Base-by-base conservation (phyloP, 768 basidiomycete genomes). In the Tubosaeta brunneosetosa region DNA sequence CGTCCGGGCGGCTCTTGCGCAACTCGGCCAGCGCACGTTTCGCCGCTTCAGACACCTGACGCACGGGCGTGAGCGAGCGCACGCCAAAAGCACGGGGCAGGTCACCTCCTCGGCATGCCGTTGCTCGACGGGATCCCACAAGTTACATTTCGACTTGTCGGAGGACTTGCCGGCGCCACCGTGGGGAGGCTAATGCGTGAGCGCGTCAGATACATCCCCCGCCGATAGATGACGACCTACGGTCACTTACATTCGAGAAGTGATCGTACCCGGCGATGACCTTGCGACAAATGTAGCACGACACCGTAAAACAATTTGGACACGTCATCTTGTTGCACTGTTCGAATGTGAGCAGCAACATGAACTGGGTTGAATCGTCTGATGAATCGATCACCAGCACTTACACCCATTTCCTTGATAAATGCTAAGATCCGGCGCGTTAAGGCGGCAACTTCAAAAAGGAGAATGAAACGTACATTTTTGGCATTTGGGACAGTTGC, bases 291-390 rank as follows among this genome's bases (percentile, higher is more conserved):
- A 91, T 73, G 62, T 97, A 94, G 68, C 94, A 97, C 0, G 86
- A 91, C 37, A 88, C 33, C 0, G 89, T 83, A 2, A 43, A 55
- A 62, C 94, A 95, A 53, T 84, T 71, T 1, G 84, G 80, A 60
- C 90, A 91, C 1, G 74, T 78, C 85, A 97, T 94, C 67, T 95
- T 95, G 79, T 95, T 95, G 72, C 94, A 95, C 85, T 91, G 58
- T 37, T 46, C 10, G 4, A 46, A 41, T 6, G 27, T 54, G 37
- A 55, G 53, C 13, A 4, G 26, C 33, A n/a, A n/a, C 22, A n/a
- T 11, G 9, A 16, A 25, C 4, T n/a, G 8, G 8, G 41, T 29
- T 17, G 43, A 22, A 26, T 41, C 44, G 34, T 36, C 14, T 9
- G 17, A 34, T 22, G 12, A n/a, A 40, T 47, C n/a, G 25, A 25